Base-by-base conservation (phyloP, 306 rosid genomes). In the Ziziphus jujuba region DNA sequence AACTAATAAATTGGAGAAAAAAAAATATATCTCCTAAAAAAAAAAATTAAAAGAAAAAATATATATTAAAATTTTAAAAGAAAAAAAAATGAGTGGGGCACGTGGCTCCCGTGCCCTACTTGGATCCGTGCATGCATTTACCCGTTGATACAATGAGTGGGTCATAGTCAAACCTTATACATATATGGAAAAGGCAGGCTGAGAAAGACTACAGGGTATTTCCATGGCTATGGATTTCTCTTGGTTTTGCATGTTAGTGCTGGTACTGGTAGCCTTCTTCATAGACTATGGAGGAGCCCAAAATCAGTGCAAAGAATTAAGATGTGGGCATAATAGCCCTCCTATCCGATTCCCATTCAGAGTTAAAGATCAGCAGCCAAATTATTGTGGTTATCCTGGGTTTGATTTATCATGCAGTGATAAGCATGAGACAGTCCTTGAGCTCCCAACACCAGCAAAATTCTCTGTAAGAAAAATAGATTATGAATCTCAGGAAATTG, bases 391-490 rank as follows among this genome's bases (percentile, higher is more conserved):
- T 36, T 63, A 31, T 38, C 80, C 77, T 0, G 78, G 78, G 2
- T 84, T 84, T 71, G 86, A 77, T 65, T 14, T 87, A 17, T 51
- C 70, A 8, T 87, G 92, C 56, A 40, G 72, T 8, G 5, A 49
- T 1, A 21, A 16, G 8, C 53, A 63, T 7, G 34, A 71, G 3
- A 40, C 77, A 0, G 16, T 83, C 40, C 74, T 78, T 19, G 53
- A 78, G 69, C 77, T 86, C 20, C 80, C 76, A 15, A 7, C n/a
- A 5, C 71, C 70, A 31, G 67, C 73, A 4, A 80, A 67, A 34
- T 64, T 76, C 58, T 53, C 0, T 33, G 79, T 80, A 25, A 67
- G 38, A 9, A 9, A 2, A 3, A 80, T 70, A 52, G 69, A 82
- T 45, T 85, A 82, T 73, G 58, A 1, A 24, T 9, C 19, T 43